Evolutionary conservation across 2,329 filamentous ascomycete genomes (phyloP).

Genomic region (Beauveria australis): DNA sequence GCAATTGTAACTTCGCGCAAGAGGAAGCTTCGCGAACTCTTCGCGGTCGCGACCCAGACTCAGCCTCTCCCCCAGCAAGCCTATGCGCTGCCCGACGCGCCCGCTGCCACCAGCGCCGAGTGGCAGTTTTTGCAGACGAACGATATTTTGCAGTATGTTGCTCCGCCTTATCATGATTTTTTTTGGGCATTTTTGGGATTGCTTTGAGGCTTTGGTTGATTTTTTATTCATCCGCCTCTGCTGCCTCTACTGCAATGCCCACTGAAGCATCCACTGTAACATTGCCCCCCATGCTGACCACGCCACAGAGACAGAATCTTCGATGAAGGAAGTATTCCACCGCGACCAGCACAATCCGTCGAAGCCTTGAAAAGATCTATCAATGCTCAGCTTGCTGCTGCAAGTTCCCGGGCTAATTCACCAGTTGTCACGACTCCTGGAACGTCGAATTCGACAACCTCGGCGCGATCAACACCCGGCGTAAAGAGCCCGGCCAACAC

Average conservation of each 20-base stretch:
- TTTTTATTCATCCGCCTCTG: constrained; percentile 16
- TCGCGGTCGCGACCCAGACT: constrained; percentile 65
- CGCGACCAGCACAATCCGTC: constrained; percentile 36
- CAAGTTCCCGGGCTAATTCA: not conserved
- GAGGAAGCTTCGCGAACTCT: constrained; percentile 84
- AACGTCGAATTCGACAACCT: not conserved
- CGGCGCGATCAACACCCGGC: not conserved
- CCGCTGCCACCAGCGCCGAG: constrained; percentile 42
- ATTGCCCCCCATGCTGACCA: not conserved
- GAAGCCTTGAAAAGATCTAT: constrained; percentile 34
- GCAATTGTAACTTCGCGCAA: constrained; percentile 76
- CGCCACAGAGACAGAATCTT: constrained; percentile 31
- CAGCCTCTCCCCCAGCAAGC: constrained; percentile 52
- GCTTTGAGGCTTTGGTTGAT: not conserved
- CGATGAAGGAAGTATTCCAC: constrained; percentile 45
- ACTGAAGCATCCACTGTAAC: constrained; percentile 9
- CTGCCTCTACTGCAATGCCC: constrained; percentile 3
- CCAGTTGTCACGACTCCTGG: not conserved
- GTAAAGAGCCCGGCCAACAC: constrained; percentile 3
- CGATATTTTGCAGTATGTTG: constrained; percentile 53
- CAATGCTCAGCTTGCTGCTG: constrained; percentile 3
- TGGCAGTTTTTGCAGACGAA: constrained; percentile 47
- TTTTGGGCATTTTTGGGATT: constrained; percentile 11
- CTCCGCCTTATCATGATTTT: not conserved
- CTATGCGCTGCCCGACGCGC: constrained; percentile 50